Conservation (phyloP, 768 basidiomycete species). For the Gymnopilus dilepis region DNA sequence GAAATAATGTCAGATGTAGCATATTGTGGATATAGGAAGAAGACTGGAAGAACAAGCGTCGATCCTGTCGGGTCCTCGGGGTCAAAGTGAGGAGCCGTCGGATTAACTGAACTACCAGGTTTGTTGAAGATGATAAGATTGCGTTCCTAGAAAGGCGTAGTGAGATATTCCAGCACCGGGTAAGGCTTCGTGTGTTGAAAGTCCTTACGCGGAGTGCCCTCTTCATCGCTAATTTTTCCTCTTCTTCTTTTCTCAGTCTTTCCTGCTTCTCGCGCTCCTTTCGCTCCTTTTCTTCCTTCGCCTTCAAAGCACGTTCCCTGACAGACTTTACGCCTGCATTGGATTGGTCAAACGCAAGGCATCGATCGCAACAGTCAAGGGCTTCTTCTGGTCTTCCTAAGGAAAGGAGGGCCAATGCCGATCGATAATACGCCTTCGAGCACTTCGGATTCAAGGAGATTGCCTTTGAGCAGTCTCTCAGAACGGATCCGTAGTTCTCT, state of each 20-base stretch:
- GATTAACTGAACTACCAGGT: constrained; percentile 56
- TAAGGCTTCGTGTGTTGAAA: neutral
- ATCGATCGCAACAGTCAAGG: constrained; percentile 78
- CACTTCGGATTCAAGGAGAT: constrained; percentile 65
- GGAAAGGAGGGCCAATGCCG: constrained; percentile 74
- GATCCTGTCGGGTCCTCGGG: constrained; percentile 60
- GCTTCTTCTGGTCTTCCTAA: constrained; percentile 82
- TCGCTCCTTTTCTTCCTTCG: constrained; percentile 54
- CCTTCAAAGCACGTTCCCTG: constrained; percentile 50
- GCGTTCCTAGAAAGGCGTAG: constrained; percentile 58
- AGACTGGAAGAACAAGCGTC: constrained; percentile 82
- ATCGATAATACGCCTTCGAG: constrained; percentile 89
- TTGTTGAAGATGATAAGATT: constrained; percentile 66
- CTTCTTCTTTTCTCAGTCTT: constrained; percentile 51
- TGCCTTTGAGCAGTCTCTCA: constrained; percentile 83
- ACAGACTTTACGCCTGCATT: constrained; percentile 59
- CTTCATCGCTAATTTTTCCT: constrained; percentile 57
- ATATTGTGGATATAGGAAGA: constrained; percentile 93
- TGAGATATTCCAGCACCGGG: constrained; percentile 6
- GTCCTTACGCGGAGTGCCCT: constrained; percentile 67
- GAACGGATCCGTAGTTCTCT: constrained; percentile 90
- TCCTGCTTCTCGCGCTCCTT: constrained; percentile 57
- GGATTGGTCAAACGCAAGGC: constrained; percentile 60
- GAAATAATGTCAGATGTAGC: constrained; percentile 89
- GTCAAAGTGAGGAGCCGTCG: constrained; percentile 70